Base-by-base conservation (phyloP, 1,139 yeast species). In the Suhomyces panamericanus region DNA sequence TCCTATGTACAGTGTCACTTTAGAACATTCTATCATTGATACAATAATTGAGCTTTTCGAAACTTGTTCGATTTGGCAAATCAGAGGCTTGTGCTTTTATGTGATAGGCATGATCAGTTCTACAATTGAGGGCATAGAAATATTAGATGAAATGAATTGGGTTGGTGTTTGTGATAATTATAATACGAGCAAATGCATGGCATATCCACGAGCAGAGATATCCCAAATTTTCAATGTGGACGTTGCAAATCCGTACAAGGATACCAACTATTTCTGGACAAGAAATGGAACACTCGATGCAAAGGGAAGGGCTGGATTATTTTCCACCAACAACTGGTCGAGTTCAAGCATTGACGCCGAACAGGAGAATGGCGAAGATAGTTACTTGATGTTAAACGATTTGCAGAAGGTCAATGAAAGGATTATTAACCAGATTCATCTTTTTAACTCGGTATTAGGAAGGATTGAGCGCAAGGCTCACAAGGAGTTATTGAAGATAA, bases 141-240 rank as follows among this genome's bases (percentile, higher is more conserved):
- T 90, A n/a, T 67, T 91, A 43, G 96, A 88, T 58, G 96, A 89
- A 55, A 68, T 77, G 43, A 82, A 83, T 2, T 91, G 97, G 97
- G 70, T 70, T 24, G 78, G 86, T 15, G 81, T 81, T 20, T 62
- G 78, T 33, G 79, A 82, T 48, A 67, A 73, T 4, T 75, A 75
- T 55, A 75, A 78, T 13, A 63, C 67, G 7, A 83, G 90, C 1
- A 58, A 74, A 20, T 82, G 87, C 9, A 64, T 83, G 35, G 71
- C 83, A n/a, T 65, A 81, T 36, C 90, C 91, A 0, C 56, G 52
- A 26, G 53, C 51, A 5, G 55, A 52, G 10, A 38, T 51, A 1
- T 45, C 45, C 12, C 40, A 40, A n/a, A 44, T 63, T 4, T 68
- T 69, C 39, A 54, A 60, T 22, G 58, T 68, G 8, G 57, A 57